Evolutionary conservation across 2,329 filamentous ascomycete species (phyloP).

Genomic region (Raffaelea deltoideospora): DNA sequence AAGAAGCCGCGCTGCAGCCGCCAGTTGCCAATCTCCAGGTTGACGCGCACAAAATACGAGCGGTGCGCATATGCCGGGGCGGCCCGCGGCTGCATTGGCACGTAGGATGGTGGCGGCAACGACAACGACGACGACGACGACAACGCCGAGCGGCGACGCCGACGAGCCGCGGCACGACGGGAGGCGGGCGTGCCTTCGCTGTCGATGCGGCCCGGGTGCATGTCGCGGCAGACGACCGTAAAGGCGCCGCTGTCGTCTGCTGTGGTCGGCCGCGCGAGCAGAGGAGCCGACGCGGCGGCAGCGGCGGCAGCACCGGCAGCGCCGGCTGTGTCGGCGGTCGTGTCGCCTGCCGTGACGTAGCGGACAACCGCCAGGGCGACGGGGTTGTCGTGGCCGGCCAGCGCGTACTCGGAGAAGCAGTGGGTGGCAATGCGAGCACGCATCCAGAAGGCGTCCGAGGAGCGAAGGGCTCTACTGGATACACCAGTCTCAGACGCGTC

Average conservation of each 20-base stretch:
- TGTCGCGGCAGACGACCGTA: conserved; percentile 31
- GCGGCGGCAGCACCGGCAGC: too few species aligned
- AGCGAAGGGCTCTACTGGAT: too few species aligned
- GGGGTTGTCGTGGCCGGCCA: conserved; percentile 24
- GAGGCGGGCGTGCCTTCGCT: too few species aligned
- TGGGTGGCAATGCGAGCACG: conserved; percentile 45
- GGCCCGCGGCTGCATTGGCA: conserved; percentile 24
- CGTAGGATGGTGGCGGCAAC: conserved; percentile 16
- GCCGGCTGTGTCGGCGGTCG: neutral
- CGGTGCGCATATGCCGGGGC: conserved; percentile 33
- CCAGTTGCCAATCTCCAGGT: conserved; percentile 44
- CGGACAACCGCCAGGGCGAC: conserved; percentile 33
- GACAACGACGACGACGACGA: too few species aligned
- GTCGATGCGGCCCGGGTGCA: conserved; percentile 26
- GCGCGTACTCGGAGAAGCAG: conserved; percentile 39
- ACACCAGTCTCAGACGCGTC: too few species aligned
- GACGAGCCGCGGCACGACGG: too few species aligned
- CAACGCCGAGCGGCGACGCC: too few species aligned
- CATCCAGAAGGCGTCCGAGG: conserved; percentile 50
- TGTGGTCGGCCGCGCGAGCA: conserved; percentile 21
- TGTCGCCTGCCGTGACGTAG: conserved; percentile 18
- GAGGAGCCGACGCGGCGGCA: too few species aligned
- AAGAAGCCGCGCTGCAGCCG: conserved; percentile 42
- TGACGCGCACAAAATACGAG: conserved; percentile 38
- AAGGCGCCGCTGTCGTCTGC: conserved; percentile 17